Evolutionary conservation across 768 basidiomycete genomes (phyloP).

Genomic region (Leccinum obscurum): DNA sequence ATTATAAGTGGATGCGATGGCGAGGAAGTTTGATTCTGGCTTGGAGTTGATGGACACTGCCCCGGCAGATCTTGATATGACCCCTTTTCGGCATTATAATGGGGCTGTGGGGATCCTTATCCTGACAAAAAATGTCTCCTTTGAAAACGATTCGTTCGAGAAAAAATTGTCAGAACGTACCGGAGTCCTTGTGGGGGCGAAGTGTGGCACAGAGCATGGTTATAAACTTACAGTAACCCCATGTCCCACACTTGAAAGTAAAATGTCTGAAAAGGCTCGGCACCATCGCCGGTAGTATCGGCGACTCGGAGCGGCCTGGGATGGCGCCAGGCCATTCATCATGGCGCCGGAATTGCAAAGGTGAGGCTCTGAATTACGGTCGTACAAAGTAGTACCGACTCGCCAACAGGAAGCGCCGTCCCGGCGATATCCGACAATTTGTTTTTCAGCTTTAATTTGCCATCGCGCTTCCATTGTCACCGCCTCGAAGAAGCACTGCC

Average conservation of each 20-base stretch:
- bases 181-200: background rate
- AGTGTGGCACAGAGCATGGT: background rate
- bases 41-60: background rate
- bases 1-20: slow-evolving; percentile 6
- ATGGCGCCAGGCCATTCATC: background rate
- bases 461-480: background rate
- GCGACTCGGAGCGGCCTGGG: no score
- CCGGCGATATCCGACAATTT: background rate
- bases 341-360: background rate
- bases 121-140: background rate
- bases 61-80: background rate
- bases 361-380: background rate
- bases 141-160: background rate
- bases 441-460: background rate
- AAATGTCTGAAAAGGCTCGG: background rate
- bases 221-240: no score
- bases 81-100: background rate
- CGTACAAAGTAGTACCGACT: background rate
- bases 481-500: no score
- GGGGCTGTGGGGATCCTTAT: background rate
- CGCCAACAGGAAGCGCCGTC: background rate
- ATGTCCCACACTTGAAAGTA: background rate
- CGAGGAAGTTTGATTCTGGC: background rate
- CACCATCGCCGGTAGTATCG: background rate
- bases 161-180: background rate